Conservation (phyloP, 2,329 filamentous ascomycete species). For the Botrytis fragariae region DNA sequence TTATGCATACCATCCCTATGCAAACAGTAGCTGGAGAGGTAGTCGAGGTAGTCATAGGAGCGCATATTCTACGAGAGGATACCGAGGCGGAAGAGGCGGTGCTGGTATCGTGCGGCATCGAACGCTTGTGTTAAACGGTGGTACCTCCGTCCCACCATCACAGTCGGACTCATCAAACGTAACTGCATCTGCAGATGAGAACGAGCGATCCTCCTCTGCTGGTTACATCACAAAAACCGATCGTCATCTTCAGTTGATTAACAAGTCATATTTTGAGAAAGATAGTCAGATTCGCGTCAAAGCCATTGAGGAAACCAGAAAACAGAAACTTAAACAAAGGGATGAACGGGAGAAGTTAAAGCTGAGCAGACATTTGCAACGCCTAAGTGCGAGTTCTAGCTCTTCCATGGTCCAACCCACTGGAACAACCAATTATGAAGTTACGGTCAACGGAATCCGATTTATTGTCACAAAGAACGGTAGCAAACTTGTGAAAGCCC, state of each 20-base stretch:
- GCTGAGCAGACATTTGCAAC: constrained; percentile 49
- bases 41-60: constrained; percentile 32
- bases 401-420: constrained; percentile 14
- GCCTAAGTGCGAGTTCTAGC: constrained; percentile 34
- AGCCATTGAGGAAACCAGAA: constrained; percentile 68
- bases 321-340: constrained; percentile 53
- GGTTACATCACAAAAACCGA: constrained; percentile 72
- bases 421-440: constrained; percentile 51
- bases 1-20: constrained; percentile 32
- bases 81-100: constrained; percentile 40
- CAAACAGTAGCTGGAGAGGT: constrained; percentile 32
- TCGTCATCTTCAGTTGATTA: constrained; percentile 80
- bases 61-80: constrained; percentile 32
- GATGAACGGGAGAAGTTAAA: constrained; percentile 59
- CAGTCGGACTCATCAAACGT: constrained; percentile 20
- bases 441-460: constrained; percentile 67
- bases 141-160: constrained; percentile 24
- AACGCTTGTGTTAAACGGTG: constrained; percentile 63
- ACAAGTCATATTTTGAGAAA: constrained; percentile 73
- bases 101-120: constrained; percentile 50
- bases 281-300: constrained; percentile 65
- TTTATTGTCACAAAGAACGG: constrained; percentile 74
- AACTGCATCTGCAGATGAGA: constrained; percentile 26
- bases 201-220: constrained; percentile 30
- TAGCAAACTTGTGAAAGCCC: constrained; percentile 74